Conservation (phyloP, 2,329 filamentous ascomycete species). For the Plenodomus tracheiphilus region DNA sequence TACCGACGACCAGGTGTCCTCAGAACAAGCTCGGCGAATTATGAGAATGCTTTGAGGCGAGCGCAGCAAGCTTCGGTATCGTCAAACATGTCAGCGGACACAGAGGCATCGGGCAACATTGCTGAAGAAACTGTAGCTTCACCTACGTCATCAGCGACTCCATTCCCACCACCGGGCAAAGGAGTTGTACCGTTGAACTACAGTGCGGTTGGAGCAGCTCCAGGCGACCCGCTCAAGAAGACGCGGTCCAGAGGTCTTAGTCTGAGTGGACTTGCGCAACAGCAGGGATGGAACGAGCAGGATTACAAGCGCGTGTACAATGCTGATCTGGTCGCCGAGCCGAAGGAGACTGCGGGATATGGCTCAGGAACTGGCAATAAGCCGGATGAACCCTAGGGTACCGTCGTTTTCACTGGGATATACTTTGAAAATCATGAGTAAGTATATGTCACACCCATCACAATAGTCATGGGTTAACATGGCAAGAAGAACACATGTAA, state of each 20-base stretch:
- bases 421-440: not conserved
- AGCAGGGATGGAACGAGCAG: slow-evolving; percentile 42
- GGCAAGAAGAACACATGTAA: not conserved
- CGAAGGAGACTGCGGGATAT: slow-evolving; percentile 32
- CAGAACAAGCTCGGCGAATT: slow-evolving; percentile 37
- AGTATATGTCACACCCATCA: not conserved
- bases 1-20: slow-evolving; percentile 30
- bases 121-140: slow-evolving; percentile 18
- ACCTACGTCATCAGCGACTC: slow-evolving; percentile 13
- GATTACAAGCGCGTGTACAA: slow-evolving; percentile 40
- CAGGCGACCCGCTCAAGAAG: slow-evolving; percentile 34
- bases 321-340: slow-evolving; percentile 25
- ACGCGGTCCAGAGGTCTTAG: slow-evolving; percentile 34
- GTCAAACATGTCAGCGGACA: slow-evolving; percentile 26
- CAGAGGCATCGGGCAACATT: slow-evolving; percentile 11
- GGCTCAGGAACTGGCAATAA: slow-evolving; percentile 15
- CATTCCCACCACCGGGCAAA: slow-evolving; percentile 34
- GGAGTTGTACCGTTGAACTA: slow-evolving; percentile 40
- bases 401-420: not conserved
- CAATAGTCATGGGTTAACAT: not conserved
- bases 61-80: slow-evolving; percentile 28
- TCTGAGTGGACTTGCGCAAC: slow-evolving; percentile 31
- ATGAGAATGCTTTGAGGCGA: slow-evolving; percentile 31
- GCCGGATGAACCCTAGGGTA: not conserved
- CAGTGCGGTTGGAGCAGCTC: slow-evolving; percentile 23